Conservation (phyloP, 805 yeast genomes). For the Zygoascus bituminiphila region DNA sequence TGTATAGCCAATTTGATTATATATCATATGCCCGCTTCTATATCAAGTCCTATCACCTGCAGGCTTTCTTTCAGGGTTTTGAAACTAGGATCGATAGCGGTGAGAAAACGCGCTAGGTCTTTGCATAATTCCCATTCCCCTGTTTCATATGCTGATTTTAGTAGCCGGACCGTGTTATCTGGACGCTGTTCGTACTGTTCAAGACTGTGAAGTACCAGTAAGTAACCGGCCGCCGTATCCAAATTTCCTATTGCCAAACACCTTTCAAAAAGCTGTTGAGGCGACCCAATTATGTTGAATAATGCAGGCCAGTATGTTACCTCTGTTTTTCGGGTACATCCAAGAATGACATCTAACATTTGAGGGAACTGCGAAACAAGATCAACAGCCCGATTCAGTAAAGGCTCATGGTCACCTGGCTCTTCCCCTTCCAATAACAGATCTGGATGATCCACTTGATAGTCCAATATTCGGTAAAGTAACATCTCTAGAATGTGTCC, state of each 20-base stretch:
- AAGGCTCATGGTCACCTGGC: slow-evolving; percentile 2
- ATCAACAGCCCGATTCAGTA: slow-evolving; percentile 19
- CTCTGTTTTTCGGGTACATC: slow-evolving; percentile 53
- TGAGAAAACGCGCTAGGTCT: slow-evolving; percentile 32
- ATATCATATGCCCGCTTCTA: neutral
- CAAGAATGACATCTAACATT: slow-evolving; percentile 32
- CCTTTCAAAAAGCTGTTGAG: slow-evolving; percentile 29
- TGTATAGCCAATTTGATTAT: neutral
- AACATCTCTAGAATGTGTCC: slow-evolving; percentile 35
- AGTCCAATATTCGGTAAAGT: slow-evolving; percentile 29
- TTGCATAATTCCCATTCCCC: slow-evolving; percentile 30
- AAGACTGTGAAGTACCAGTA: slow-evolving; percentile 32
- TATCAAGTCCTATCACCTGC: neutral
- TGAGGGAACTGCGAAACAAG: slow-evolving; percentile 30
- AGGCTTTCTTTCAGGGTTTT: slow-evolving; percentile 2
- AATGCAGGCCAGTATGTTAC: slow-evolving; percentile 42
- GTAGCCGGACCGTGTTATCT: slow-evolving; percentile 24
- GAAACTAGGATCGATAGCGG: slow-evolving; percentile 28
- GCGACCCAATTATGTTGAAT: slow-evolving; percentile 31
- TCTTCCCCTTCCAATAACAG: neutral
- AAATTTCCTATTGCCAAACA: slow-evolving; percentile 29
- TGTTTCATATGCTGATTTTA: slow-evolving; percentile 28
- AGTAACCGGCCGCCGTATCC: slow-evolving; percentile 34
- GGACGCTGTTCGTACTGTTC: slow-evolving; percentile 22
- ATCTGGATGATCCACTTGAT: slow-evolving; percentile 13